Evolutionary conservation across 257 asterid species (phyloP), one percentile per base, ranked within the genome.

Genomic region (Fraxinus anomala): DNA sequence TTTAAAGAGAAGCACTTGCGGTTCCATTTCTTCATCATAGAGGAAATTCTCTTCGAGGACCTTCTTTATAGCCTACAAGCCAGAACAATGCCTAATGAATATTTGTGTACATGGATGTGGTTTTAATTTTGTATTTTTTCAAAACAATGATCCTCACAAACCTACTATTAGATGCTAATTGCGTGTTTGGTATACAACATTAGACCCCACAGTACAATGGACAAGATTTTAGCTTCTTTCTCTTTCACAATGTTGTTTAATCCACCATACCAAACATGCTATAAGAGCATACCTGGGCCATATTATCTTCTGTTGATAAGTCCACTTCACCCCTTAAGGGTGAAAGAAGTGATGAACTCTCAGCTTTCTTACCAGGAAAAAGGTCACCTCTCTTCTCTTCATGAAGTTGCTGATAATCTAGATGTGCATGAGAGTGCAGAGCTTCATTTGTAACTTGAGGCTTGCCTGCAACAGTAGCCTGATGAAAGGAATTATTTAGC

Each of bases 21-120:
- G 76, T 26, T 85, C 86, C 86, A 87, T 86, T 72, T 84, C 91
- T 80, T 89, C 94, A 73, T 86, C 81, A 36, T 44, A 74, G 44
- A 65, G 81, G 74, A 92, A 91, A 84, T 93, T 92, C 83, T 92
- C 93, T 73, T 89, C 88, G 34, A 96, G 98, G 73, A 91, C 89
- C 77, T 82, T 89, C 89, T 84, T 85, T 77, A 93, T 93, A 76
- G 89, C 94, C 99, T 96, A 84, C 80, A 81, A 82, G 78, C 44
- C 61, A 75, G 76, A 70, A 74, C 28, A 73, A 80, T 72, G 69
- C 36, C 68, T 7, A 23, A 61, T 61, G 31, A 61, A 11, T 51
- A 51, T 16, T 3, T 49, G 61, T 3, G 5, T 17, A 49, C 23
- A 51, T 19, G 23, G 1, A 51, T 83, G 74, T 79, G 87, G 87